These are phyloP conservation scores for Stephania japonica DNA, from an alignment of 164 flowering plant genomes.

Conservation along the genomic window DNA sequence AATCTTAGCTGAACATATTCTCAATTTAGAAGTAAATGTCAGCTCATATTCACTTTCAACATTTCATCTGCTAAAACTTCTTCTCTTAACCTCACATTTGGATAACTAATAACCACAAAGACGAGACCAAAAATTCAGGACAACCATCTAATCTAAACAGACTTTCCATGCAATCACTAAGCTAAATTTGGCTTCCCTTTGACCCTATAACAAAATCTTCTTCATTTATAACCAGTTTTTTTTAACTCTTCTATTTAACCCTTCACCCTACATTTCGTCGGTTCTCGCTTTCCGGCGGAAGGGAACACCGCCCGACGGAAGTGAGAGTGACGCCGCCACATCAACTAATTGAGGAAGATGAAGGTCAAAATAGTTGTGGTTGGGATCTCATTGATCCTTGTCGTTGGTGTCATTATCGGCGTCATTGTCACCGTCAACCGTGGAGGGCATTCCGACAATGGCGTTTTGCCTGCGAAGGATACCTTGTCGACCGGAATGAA, in stretches of 20 bases:
- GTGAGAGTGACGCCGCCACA: not conserved
- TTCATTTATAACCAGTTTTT: not conserved
- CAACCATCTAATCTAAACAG: not conserved
- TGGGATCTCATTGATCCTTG: conserved; percentile 29
- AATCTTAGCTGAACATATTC: not conserved
- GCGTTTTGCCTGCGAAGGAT: not conserved
- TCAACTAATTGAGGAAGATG: not conserved
- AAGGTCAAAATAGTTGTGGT: conserved; percentile 14
- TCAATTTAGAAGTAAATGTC: not conserved
- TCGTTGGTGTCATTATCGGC: conserved; percentile 36
- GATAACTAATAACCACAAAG: not conserved
- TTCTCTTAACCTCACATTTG: not conserved
- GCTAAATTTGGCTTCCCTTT: not conserved
- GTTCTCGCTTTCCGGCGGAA: not conserved
- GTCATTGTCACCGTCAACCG: conserved; percentile 17
- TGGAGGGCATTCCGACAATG: not conserved
- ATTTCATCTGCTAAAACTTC: not conserved
- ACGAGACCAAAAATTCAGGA: not conserved
- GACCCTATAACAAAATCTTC: not conserved
- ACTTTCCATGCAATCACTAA: not conserved
- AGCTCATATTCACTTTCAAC: not conserved
- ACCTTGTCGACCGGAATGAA: conserved; percentile 20
- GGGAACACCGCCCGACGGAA: not conserved
- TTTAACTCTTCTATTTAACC: not conserved
- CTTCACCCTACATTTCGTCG: not conserved